Conservation (phyloP, 1,284 basidiomycete species). For the Rhodotorula sp. region DNA sequence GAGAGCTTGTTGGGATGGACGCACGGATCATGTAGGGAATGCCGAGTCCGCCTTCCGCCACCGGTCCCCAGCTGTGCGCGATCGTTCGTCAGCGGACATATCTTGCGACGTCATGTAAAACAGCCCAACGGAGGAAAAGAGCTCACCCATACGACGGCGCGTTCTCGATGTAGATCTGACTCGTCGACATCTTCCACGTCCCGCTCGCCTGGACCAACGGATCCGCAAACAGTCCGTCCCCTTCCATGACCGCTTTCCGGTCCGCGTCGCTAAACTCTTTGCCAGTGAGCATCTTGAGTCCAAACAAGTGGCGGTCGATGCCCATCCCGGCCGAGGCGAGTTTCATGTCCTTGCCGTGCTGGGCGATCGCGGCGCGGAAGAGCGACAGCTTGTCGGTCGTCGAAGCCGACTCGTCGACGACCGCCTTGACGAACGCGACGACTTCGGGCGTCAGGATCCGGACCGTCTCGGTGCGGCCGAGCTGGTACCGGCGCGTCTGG, state of each 20-base stretch:
- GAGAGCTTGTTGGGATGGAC: conserved; percentile 9
- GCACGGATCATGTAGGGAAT: conserved; percentile 47
- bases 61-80: conserved; percentile 48
- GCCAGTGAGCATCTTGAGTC: conserved; percentile 45
- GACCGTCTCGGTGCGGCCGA: conserved; percentile 84
- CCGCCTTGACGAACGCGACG: conserved; percentile 69
- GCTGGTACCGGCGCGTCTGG: conserved; percentile 74
- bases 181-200: conserved; percentile 59
- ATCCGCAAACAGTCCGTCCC: conserved; percentile 48
- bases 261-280: conserved; percentile 63
- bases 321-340: conserved; percentile 70
- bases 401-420: conserved; percentile 58
- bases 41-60: conserved; percentile 76
- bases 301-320: conserved; percentile 78
- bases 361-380: conserved; percentile 66
- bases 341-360: conserved; percentile 68
- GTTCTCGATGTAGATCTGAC: conserved; percentile 76
- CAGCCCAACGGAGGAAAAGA: conserved; percentile 67
- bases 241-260: conserved; percentile 61
- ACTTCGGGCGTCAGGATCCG: conserved; percentile 70
- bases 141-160: conserved; percentile 71
- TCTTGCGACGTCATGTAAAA: conserved; percentile 19
- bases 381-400: conserved; percentile 57
- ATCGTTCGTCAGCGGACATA: neutral
- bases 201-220: conserved; percentile 62